Base-by-base conservation (phyloP, 495 filamentous ascomycete genomes). In the Bacidia rubella region DNA sequence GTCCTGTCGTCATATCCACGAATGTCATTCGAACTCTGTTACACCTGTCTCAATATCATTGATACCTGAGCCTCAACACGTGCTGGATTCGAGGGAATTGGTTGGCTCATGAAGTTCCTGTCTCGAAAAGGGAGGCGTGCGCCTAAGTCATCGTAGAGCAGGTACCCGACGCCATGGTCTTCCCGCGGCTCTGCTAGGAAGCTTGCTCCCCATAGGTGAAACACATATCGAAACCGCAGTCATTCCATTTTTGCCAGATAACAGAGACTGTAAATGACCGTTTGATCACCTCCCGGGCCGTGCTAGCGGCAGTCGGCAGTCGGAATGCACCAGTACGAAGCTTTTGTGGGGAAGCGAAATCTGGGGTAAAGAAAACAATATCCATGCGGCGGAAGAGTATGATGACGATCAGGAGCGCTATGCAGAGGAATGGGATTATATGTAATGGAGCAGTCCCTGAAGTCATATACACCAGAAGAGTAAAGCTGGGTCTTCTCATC, bases 151-250 rank as follows among this genome's bases (percentile, higher is more conserved):
- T 15, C 5, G 5, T 15, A 35, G 29, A 35, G 29, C 29, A 50
- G 47, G 47, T n/a, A 50, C 27, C 26, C 47, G 47, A 50, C 47
- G 47, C 47, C 25, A 50, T 50, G 47, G 26, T 38, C 26, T 35
- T n/a, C 47, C 19, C 38, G 47, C 47, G 47, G 47, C 47, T 35
- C 26, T 38, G 17, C 21, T 32, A 22, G 38, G 38, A 38, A 49
- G 32, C 2, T 50, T 50, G 19, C 47, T 50, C 45, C 26, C 25
- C 47, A 29, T 15, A 17, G 15, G 7, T 38, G 26, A 38, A 38
- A 9, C 32, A 44, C 20, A 9, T 44, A 20, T n/a, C 19, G 9
- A 5, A 44, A 5, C 19, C 41, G 5, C 41, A 9, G 9, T 17
- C 5, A 3, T 38, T 38, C 15, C 23, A 49, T 35, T 15, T 50